Conservation (phyloP, 495 filamentous ascomycete species). For the Parmelia sp. region DNA sequence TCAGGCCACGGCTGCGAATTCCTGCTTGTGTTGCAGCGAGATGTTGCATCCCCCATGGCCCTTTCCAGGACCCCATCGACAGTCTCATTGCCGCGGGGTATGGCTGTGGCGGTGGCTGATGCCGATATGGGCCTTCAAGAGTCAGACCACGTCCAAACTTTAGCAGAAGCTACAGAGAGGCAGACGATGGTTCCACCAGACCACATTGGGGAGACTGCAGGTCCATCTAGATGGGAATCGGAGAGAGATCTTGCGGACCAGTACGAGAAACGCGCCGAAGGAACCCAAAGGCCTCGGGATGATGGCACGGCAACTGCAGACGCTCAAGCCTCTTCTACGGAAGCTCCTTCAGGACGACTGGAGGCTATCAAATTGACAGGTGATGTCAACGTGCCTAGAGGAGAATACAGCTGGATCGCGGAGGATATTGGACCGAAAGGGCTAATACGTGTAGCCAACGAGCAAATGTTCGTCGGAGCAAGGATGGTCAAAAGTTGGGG, state of each 20-base stretch:
- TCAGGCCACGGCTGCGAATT: conserved; percentile 85
- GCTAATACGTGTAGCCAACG: conserved; percentile 52
- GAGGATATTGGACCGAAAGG: conserved; percentile 66
- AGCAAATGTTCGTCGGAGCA: conserved; percentile 64
- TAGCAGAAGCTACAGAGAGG: not conserved
- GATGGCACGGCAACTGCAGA: not conserved
- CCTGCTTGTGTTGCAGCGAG: conserved; percentile 67
- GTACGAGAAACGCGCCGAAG: not conserved
- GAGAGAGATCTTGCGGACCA: not conserved
- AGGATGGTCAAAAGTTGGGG: conserved; percentile 69
- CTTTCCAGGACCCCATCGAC: conserved; percentile 14
- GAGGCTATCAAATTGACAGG: conserved; percentile 87
- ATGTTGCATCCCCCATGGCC: conserved; percentile 28
- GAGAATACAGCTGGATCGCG: conserved; percentile 71
- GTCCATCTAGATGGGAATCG: not conserved
- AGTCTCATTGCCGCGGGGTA: conserved; percentile 4
- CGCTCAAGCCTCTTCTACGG: not conserved
- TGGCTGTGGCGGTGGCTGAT: not conserved
- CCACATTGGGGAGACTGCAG: not conserved
- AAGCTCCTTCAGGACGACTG: conserved; percentile 45
- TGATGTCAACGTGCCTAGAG: conserved; percentile 80
- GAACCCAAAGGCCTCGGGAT: too few species aligned
- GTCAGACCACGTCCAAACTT: not conserved
- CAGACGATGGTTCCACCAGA: not conserved
- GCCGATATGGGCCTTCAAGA: conserved; percentile 6